Evolutionary conservation across 371 early-diverging fungal species (phyloP), one percentile per base, ranked within the genome.

Genomic region (Apophysomyces trapeziformis): DNA sequence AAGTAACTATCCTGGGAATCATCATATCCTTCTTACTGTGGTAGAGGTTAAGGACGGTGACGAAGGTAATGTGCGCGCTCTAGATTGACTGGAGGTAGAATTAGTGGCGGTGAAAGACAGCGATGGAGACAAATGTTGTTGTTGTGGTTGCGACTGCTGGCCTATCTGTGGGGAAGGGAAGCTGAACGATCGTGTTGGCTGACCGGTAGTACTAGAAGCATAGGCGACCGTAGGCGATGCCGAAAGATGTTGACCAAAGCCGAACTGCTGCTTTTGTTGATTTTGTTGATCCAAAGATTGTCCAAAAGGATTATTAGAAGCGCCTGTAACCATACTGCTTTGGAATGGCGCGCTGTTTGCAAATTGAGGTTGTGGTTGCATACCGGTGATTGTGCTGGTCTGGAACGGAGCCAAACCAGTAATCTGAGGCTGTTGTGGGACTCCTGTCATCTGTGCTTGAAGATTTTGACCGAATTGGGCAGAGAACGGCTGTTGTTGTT

Each of bases 381-480:
- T 47, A 60, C 32, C 64, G 54, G 35, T 62, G 54, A 54, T 56
- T 16, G 35, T 39, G 57, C 26, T 74, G 57, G 14, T 74, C 70
- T 62, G 75, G 73, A 67, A 79, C 62, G 70, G 73, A 70, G 63
- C 63, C 58, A 58, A 5, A 7, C 41, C 58, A 75, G 73, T 90
- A 83, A 46, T 75, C 61, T 66, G 75, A 68, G 71, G 41, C 72
- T 68, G 80, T 61, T 82, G 79, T 38, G 71, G 80, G 57, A 81
- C 68, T 2, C 77, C 74, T 7, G 77, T 77, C 75, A 75, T 75
- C 56, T 76, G 77, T 57, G 77, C 70, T 57, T 74, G 78, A 21
- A 75, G 66, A 13, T 43, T 59, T 38, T 67, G 64, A 38, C 63
- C 63, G 38, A 69, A 71, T 57, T 36, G 57, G 5, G 54, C 9